Percentiles rank a stretch among this genome's conserved stretches.
phyloP scores from a whole-genome alignment of 371 early-diverging fungal genomes.

The Syncephalastrum contaminatum region DNA sequence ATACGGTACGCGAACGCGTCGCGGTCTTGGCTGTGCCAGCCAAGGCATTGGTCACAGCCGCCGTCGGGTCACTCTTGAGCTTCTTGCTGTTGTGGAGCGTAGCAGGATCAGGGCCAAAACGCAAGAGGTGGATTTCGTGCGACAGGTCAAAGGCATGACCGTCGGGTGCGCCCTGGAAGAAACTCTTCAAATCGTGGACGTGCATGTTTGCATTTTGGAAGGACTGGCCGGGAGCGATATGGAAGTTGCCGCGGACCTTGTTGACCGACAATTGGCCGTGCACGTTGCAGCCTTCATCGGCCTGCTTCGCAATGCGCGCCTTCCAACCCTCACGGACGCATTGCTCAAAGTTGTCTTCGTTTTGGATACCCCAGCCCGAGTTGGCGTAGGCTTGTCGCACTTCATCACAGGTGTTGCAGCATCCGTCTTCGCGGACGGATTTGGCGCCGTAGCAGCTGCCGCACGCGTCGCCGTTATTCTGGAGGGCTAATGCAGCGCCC shows the following conservation, averaged over 20 bases:
- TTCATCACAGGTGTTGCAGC: constrained; percentile 95
- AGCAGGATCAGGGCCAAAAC: constrained; percentile 66
- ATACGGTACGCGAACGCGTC: constrained; percentile 38
- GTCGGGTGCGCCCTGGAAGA: constrained; percentile 37
- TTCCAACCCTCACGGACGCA: constrained; percentile 87
- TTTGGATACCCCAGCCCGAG: constrained; percentile 78
- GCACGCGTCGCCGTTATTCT: constrained; percentile 64
- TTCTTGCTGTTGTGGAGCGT: background rate
- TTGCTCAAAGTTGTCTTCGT: constrained; percentile 82
- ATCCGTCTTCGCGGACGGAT: constrained; percentile 62
- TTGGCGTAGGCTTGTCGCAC: constrained; percentile 84
- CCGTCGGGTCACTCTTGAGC: constrained; percentile 19
- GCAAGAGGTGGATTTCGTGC: constrained; percentile 81
- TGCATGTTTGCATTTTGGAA: constrained; percentile 77
- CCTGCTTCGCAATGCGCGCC: constrained; percentile 73
- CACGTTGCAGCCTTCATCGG: constrained; percentile 74
- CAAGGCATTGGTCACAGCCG: constrained; percentile 76
- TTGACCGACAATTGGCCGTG: constrained; percentile 82
- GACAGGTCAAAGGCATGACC: constrained; percentile 71
- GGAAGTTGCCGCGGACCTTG: constrained; percentile 91
- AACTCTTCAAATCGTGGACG: constrained; percentile 72
- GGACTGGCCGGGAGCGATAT: constrained; percentile 90
- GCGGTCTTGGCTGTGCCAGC: constrained; percentile 58
- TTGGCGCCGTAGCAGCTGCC: constrained; percentile 89
- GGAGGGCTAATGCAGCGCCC: constrained; percentile 37